Evolutionary conservation across 768 basidiomycete genomes (phyloP).

Genomic region (Termitomyces sp.): DNA sequence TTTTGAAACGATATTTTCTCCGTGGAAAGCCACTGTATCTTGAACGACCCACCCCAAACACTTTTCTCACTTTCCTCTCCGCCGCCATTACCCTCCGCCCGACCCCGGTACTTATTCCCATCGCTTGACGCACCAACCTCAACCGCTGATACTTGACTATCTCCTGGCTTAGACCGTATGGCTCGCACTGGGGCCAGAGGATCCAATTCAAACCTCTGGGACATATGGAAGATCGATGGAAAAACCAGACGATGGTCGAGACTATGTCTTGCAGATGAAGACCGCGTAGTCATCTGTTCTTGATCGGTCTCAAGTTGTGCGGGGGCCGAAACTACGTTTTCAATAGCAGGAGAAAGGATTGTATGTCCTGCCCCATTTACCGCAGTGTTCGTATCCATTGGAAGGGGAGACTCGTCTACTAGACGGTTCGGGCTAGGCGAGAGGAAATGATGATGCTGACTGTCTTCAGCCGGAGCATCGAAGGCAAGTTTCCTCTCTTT

Average conservation of each 20-base stretch:
- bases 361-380: not conserved
- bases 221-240: not conserved
- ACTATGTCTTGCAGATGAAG: slow-evolving; percentile 23
- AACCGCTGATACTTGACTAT: slow-evolving; percentile 1
- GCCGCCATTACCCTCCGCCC: slow-evolving; percentile 12
- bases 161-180: slow-evolving; percentile 14
- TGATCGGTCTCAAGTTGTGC: slow-evolving; percentile 37
- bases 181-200: slow-evolving; percentile 33
- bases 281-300: slow-evolving; percentile 18
- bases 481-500: slow-evolving; percentile 6
- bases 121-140: slow-evolving; percentile 15
- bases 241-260: slow-evolving; percentile 21
- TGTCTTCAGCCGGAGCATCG: not conserved
- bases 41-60: slow-evolving; percentile 80
- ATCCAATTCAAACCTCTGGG: slow-evolving; percentile 31
- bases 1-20: slow-evolving; percentile 67
- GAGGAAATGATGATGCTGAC: slow-evolving; percentile 17
- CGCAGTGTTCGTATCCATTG: slow-evolving; percentile 11
- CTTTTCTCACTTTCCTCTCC: slow-evolving; percentile 25
- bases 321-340: slow-evolving; percentile 43
- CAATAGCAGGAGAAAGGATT: not conserved
- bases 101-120: not conserved
- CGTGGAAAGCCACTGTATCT: slow-evolving; percentile 76
- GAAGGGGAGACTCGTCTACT: slow-evolving; percentile 38
- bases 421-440: slow-evolving; percentile 30